Percentiles rank a stretch among this genome's conserved stretches.
Evolutionary conservation across 805 yeast genomes (phyloP).

Genomic region (Wickerhamiella australiensis): DNA sequence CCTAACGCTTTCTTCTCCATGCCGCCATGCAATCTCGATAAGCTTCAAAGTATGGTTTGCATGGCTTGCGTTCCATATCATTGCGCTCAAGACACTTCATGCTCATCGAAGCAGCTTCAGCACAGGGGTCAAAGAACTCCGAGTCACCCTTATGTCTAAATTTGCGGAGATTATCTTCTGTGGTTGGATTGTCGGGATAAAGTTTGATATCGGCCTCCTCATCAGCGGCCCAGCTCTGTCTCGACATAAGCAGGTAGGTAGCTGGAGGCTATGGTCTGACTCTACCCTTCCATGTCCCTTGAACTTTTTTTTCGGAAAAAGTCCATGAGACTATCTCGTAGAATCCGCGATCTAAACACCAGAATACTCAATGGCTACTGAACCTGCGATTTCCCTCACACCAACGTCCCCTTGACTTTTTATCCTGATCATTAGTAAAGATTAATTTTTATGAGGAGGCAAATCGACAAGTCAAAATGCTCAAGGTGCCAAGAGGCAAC

Average conservation of each 20-base stretch:
- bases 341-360: no score
- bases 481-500: constrained; percentile 14
- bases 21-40: constrained; percentile 82
- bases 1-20: constrained; percentile 34
- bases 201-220: constrained; percentile 49
- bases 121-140: constrained; percentile 85
- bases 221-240: not conserved
- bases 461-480: constrained; percentile 7
- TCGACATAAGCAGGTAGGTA: not conserved
- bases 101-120: constrained; percentile 78
- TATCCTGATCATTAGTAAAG: no score
- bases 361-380: no score
- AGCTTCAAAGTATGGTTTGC: constrained; percentile 78
- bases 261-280: no score
- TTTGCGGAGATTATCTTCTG: constrained; percentile 50
- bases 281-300: no score
- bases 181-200: constrained; percentile 82
- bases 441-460: not conserved
- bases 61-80: constrained; percentile 53
- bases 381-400: no score
- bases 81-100: constrained; percentile 71
- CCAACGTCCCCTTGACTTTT: no score
- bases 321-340: no score
- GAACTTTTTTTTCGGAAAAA: no score
- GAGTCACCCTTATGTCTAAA: constrained; percentile 70